Evolutionary conservation across 164 flowering plant genomes (phyloP), one percentile per base, ranked within the genome.

Genomic region (Vitis cinerea): DNA sequence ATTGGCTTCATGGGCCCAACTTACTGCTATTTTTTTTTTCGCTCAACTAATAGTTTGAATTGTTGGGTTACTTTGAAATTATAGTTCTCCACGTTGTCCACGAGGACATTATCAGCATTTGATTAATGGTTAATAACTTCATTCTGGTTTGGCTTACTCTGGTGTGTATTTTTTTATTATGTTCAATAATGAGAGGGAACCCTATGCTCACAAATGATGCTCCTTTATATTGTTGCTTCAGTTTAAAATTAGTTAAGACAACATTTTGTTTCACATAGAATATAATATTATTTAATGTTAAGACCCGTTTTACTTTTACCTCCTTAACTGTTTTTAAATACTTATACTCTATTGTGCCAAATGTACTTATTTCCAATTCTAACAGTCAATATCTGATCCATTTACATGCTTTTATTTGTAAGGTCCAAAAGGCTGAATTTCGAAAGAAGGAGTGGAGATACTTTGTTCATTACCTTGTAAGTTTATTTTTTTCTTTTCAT

Each of bases 401-500:
- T 61, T 53, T 27, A 50, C 29, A 2, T 71, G 11, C 10, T 68
- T 70, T 68, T 7, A 51, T 68, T 17, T 70, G 65, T 15, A 73
- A 94, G 98, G 88, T 94, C 70, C 91, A 89, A 83, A 92, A 87
- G 66, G 85, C 86, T 63, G 98, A 94, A 81, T 11, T 80, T 61
- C 83, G 86, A 55, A 87, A 87, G 79, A 86, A 89, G 61, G 91
- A 92, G 48, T 84, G 86, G 87, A 90, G 77, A 83, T 94, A 90
- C 76, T 92, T 82, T 70, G 92, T 94, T 68, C 98, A 94, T 75
- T 94, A 94, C 79, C 98, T 90, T 71, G 98, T 94, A 82, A 85
- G 97, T 80, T 27, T 53, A 16, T 63, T 51, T 14, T 8, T 55
- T 54, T 59, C 11, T 48, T 11, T 52, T 16, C n/a, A 12, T 50